Percentiles rank a stretch among this genome's conserved stretches.
These are phyloP conservation scores for Claviceps maximensis DNA, from an alignment of 2,329 filamentous ascomycete genomes.

Conservation along the genomic window DNA sequence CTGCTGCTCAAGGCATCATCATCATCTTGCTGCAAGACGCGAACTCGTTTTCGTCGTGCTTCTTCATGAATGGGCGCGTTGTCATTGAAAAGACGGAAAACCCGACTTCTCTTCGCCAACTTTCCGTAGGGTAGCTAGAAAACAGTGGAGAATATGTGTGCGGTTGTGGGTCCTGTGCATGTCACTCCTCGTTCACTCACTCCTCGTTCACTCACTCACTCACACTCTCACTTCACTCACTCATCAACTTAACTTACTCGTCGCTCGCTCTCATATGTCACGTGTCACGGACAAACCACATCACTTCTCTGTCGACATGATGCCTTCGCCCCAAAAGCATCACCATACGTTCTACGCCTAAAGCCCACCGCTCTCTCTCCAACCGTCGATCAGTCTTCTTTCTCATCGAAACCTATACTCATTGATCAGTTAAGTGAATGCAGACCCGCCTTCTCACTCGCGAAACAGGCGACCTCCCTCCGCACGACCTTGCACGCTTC, in stretches of 20 bases:
- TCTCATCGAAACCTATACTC: not conserved
- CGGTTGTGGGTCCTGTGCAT: not conserved
- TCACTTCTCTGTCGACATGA: not conserved
- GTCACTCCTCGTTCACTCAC: not conserved
- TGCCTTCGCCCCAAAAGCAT: not conserved
- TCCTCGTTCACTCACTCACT: not conserved
- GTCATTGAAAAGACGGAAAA: not conserved
- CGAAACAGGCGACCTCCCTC: conserved; percentile 53
- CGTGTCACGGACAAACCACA: not conserved
- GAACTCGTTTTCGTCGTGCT: not conserved
- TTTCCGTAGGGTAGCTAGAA: not conserved
- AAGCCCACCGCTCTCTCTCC: too few relatives aligned
- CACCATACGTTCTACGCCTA: too few relatives aligned
- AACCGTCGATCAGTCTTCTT: too few relatives aligned
- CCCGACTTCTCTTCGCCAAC: not conserved
- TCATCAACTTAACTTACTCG: not conserved
- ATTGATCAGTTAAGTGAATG: conserved; percentile 32
- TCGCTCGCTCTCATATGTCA: not conserved
- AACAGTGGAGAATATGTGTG: not conserved
- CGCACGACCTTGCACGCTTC: conserved; percentile 49
- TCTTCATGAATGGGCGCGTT: too few relatives aligned
- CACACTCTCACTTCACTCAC: not conserved
- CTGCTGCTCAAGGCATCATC: too few relatives aligned
- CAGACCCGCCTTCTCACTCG: conserved; percentile 68
- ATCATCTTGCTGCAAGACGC: not conserved